A percentile compares a stretch with the other conserved stretches of the same genome.
Conservation (phyloP, 768 basidiomycete genomes). For the Lactifluus hygrophoroides region DNA sequence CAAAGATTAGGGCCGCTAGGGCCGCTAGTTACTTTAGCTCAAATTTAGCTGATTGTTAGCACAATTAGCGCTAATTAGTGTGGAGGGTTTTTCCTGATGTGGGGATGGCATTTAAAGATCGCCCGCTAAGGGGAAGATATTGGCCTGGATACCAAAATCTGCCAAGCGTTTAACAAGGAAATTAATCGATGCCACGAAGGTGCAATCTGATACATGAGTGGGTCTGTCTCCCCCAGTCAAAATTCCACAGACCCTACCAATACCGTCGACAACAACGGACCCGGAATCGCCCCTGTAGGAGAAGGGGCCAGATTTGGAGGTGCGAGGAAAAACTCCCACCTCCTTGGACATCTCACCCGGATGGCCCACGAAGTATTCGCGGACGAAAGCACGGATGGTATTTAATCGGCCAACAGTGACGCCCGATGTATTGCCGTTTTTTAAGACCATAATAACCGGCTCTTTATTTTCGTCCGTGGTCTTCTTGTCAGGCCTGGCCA, state of each 20-base stretch:
- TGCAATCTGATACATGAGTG: neutral
- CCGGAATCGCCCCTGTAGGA: neutral
- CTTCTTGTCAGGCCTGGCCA: neutral
- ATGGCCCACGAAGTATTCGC: neutral
- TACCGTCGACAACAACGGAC: neutral
- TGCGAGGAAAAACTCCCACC: conserved; percentile 3
- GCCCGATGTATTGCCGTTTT: conserved; percentile 15
- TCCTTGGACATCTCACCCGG: conserved; percentile 11
- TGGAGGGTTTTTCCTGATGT: no score
- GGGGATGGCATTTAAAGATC: neutral
- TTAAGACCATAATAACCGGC: conserved; percentile 9
- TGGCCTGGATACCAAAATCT: neutral
- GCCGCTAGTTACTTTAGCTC: no score
- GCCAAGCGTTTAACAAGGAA: neutral
- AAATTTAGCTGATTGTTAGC: no score
- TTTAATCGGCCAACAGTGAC: conserved; percentile 21
- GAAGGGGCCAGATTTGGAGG: conserved; percentile 14
- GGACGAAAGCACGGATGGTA: conserved; percentile 15
- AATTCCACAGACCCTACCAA: neutral
- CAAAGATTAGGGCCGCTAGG: no score
- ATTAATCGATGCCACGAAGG: neutral
- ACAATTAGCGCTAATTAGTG: no score
- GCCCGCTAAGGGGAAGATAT: neutral
- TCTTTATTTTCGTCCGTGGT: neutral
- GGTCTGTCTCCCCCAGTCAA: neutral